Conservation (phyloP, 768 basidiomycete genomes). For the Auriscalpium orientale region DNA sequence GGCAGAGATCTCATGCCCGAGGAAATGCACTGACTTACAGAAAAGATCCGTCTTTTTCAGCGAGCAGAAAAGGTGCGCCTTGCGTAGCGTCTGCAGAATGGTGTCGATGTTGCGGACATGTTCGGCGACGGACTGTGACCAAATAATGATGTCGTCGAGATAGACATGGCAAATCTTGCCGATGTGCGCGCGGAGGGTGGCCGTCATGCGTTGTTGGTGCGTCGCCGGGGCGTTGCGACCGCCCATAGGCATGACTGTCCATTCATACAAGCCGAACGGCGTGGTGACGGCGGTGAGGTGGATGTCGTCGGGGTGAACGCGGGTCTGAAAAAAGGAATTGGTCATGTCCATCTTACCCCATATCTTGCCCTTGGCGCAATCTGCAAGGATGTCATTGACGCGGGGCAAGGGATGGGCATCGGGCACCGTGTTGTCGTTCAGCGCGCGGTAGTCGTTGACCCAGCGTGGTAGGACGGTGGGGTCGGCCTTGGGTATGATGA, state of each 20-base stretch:
- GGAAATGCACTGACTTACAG: slow-evolving; percentile 20
- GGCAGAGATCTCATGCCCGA: slow-evolving; percentile 25
- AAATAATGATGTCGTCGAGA: slow-evolving; percentile 7
- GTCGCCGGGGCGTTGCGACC: slow-evolving; percentile 27
- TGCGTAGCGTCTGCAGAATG: slow-evolving; percentile 14
- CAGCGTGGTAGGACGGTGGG: slow-evolving; percentile 5
- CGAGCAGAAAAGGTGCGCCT: slow-evolving; percentile 20
- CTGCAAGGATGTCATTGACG: slow-evolving; percentile 26
- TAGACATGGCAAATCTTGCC: too few species aligned
- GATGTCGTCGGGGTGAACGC: slow-evolving; percentile 8
- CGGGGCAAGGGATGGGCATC: slow-evolving; percentile 15
- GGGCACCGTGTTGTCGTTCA: slow-evolving; percentile 9
- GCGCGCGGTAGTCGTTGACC: slow-evolving; percentile 15
- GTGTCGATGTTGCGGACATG: slow-evolving; percentile 16
- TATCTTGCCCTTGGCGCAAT: too few species aligned
- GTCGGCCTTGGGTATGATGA: slow-evolving; percentile 21
- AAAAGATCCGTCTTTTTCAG: slow-evolving; percentile 10
- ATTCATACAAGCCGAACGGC: slow-evolving; percentile 30
- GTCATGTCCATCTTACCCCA: too few species aligned
- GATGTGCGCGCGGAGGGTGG: not conserved
- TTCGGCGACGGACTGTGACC: slow-evolving; percentile 28
- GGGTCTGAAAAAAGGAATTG: too few species aligned
- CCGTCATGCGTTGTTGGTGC: not conserved
- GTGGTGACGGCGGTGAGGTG: slow-evolving; percentile 31
- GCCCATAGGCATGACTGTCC: slow-evolving; percentile 18